Evolutionary conservation across 306 rosid genomes (phyloP).

Genomic region (Citrullus amarus): DNA sequence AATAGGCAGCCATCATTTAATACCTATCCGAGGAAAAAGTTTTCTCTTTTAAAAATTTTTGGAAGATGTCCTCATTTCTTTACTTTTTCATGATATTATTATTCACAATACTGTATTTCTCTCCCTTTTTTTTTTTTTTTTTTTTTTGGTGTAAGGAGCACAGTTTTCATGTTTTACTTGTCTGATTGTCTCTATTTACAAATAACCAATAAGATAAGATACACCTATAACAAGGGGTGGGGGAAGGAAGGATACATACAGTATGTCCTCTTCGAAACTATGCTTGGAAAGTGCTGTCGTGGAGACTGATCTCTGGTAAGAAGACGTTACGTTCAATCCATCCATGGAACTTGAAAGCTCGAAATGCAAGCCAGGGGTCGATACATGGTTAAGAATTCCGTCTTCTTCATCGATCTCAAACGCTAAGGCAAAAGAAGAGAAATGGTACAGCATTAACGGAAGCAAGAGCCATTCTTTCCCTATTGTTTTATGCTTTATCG

Average conservation of each 20-base stretch:
- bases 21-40: not conserved
- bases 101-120: too few species aligned
- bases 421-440: conserved; percentile 17
- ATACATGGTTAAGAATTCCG: conserved; percentile 10
- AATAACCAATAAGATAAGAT: not conserved
- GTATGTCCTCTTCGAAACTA: conserved; percentile 42
- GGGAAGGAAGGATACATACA: conserved; percentile 58
- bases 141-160: too few species aligned
- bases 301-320: conserved; percentile 24
- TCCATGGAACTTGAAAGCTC: conserved; percentile 9
- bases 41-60: not conserved
- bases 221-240: not conserved
- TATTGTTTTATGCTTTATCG: not conserved
- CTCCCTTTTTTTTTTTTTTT: too few species aligned
- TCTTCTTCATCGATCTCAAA: conserved; percentile 38
- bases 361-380: conserved; percentile 3
- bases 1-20: not conserved
- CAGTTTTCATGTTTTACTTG: not conserved
- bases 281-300: conserved; percentile 20
- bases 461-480: not conserved
- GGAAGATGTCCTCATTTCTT: not conserved
- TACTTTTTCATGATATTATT: not conserved
- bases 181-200: not conserved
- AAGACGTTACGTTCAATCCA: conserved; percentile 19
- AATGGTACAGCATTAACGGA: not conserved